Evolutionary conservation across 768 basidiomycete species (phyloP).

Genomic region (Suillus occidentalis): DNA sequence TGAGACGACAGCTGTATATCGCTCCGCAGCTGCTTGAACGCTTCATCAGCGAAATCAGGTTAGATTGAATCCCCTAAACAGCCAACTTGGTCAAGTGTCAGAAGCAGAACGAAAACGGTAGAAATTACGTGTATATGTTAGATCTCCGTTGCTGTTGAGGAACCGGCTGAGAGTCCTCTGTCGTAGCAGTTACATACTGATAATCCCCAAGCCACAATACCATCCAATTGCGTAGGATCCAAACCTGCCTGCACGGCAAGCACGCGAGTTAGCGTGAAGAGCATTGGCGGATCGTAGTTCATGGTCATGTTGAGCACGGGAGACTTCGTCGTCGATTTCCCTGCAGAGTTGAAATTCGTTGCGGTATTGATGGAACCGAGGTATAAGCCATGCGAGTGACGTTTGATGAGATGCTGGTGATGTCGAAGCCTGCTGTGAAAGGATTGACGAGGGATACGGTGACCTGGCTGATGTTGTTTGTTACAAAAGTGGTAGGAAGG

Average conservation of each 20-base stretch:
- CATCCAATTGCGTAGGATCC: slow-evolving; percentile 60
- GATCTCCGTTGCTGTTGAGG: slow-evolving; percentile 33
- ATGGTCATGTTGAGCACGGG: slow-evolving; percentile 60
- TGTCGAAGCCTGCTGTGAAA: slow-evolving; percentile 57
- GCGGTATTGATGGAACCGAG: slow-evolving; percentile 60
- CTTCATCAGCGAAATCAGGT: slow-evolving; percentile 59
- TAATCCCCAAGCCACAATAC: slow-evolving; percentile 71
- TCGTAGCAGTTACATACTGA: slow-evolving; percentile 43
- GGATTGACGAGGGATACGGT: slow-evolving; percentile 64
- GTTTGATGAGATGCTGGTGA: slow-evolving; percentile 60
- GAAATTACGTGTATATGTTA: slow-evolving; percentile 54
- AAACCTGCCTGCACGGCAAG: slow-evolving; percentile 66
- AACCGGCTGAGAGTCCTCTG: slow-evolving; percentile 33
- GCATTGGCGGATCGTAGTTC: slow-evolving; percentile 65
- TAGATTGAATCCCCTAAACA: slow-evolving; percentile 58
- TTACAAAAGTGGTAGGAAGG: slow-evolving; percentile 59
- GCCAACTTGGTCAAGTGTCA: not conserved
- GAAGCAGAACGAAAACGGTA: not conserved
- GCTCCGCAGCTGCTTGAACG: slow-evolving; percentile 63
- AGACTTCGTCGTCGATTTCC: slow-evolving; percentile 55
- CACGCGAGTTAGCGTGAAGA: slow-evolving; percentile 71
- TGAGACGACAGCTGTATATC: slow-evolving; percentile 58
- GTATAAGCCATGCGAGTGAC: slow-evolving; percentile 60
- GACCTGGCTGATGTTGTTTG: slow-evolving; percentile 65
- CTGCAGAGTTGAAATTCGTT: slow-evolving; percentile 50